Evolutionary conservation across 2,329 filamentous ascomycete genomes (phyloP), one percentile per base, ranked within the genome.

Genomic region (Endothia cerciana): DNA sequence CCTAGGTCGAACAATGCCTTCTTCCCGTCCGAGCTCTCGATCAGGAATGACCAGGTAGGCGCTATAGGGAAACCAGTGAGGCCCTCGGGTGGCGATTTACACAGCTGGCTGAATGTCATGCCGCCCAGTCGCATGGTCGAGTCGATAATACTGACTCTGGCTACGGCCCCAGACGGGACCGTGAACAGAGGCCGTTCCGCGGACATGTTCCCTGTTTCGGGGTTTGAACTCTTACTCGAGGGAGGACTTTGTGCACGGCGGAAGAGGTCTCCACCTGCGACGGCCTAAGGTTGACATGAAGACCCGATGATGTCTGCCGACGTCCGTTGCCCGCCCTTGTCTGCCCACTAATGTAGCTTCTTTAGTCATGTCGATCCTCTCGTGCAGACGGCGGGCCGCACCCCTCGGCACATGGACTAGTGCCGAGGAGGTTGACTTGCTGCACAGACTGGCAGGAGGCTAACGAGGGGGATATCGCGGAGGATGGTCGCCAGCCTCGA

Each of bases 141-240:
- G 40, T 65, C 64, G 40, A 65, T 63, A 19, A 65, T 66, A 36
- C 60, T 66, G 47, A 66, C 64, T 53, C 55, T 63, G 55, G 55
- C 59, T 11, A 45, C 55, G 4, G 53, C 60, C 19, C 64, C 64
- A 28, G 62, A 17, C 19, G 65, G 51, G n/a, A 64, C 62, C 4
- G 64, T 51, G 43, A 67, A 64, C 25, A 36, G 36, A 17, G 62
- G 33, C 33, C 36, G 17, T 40, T 36, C 13, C 40, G 36, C 25
- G 11, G 58, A 25, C 64, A 65, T 63, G 40, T 13, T 38, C 22
- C 49, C 13, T 36, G 33, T 6, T 36, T 36, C 33, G 33, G 10
- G 33, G 33, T 6, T 10, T 36, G 10, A 36, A 5, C 33, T 36
- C 10, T 10, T 36, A 36, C 5, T 10, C 33, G 10, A 5, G 5